Evolutionary conservation across 2,329 filamentous ascomycete species (phyloP).

Genomic region (Talaromyces albobiverticillius): DNA sequence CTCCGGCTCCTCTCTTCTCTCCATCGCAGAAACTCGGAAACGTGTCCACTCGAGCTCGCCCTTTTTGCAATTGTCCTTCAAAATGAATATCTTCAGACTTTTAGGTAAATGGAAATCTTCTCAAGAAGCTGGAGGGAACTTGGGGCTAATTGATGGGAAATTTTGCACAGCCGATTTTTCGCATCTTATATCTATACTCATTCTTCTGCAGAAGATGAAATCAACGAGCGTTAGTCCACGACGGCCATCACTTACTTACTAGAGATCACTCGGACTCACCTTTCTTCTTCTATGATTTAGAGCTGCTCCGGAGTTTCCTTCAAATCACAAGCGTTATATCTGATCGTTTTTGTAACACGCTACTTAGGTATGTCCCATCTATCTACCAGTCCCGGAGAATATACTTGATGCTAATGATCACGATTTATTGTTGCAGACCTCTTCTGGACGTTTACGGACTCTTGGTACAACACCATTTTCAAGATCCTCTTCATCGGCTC

Average conservation of each 20-base stretch:
- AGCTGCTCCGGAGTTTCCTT: constrained; percentile 97
- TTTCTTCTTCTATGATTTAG: constrained; percentile 46
- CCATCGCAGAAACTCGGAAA: not conserved
- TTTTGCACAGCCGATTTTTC: constrained; percentile 79
- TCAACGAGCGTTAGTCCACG: constrained; percentile 71
- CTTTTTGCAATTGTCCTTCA: constrained; percentile 26
- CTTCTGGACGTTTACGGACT: constrained; percentile 76
- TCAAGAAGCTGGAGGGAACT: not conserved
- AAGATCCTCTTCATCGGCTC: constrained; percentile 92
- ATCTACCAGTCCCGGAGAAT: too few species aligned
- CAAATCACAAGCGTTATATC: constrained; percentile 94
- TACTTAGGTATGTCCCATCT: constrained; percentile 68
- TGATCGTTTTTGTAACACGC: constrained; percentile 88
- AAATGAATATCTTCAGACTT: constrained; percentile 69
- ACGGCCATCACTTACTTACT: not conserved
- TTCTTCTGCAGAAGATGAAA: constrained; percentile 95
- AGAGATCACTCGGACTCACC: too few species aligned
- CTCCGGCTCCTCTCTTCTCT: not conserved
- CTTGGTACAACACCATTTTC: constrained; percentile 89
- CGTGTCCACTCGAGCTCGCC: constrained; percentile 9
- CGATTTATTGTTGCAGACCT: constrained; percentile 58
- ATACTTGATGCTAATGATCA: not conserved
- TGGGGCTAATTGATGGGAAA: constrained; percentile 19
- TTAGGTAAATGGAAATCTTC: constrained; percentile 51
- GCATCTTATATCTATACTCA: constrained; percentile 90